Conservation (phyloP, 805 yeast genomes). For the Lipomyces sp. region DNA sequence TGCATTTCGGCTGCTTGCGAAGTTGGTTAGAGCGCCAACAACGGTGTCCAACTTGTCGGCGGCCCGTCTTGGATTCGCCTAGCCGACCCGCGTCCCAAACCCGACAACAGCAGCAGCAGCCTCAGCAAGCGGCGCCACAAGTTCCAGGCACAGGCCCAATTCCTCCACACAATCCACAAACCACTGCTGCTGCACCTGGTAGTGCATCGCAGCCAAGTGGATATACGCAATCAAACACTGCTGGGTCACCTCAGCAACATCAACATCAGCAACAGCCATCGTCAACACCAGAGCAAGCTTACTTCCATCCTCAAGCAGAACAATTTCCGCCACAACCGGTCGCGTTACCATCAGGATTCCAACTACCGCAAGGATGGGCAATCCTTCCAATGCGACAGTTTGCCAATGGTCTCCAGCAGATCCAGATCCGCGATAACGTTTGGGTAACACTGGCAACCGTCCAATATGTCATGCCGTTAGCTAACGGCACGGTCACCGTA, state of each 20-base stretch:
- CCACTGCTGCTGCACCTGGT: background rate
- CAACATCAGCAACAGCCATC: background rate
- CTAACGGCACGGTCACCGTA: constrained; percentile 24
- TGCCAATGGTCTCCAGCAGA: constrained; percentile 32
- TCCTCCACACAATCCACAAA: background rate
- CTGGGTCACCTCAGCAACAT: background rate
- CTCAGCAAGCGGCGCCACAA: background rate
- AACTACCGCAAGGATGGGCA: constrained; percentile 38
- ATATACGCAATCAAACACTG: constrained; percentile 1
- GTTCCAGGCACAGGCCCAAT: background rate
- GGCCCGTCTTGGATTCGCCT: constrained; percentile 57
- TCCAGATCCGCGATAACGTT: constrained; percentile 35
- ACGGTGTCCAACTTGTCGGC: constrained; percentile 90
- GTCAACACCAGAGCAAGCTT: constrained; percentile 2
- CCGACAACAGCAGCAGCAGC: constrained; percentile 18
- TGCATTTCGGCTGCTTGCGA: constrained; percentile 87
- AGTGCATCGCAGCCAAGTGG: background rate
- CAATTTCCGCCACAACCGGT: constrained; percentile 12
- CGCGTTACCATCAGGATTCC: constrained; percentile 30
- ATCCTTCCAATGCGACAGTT: constrained; percentile 40
- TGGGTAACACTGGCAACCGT: constrained; percentile 35
- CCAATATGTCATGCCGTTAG: constrained; percentile 34
- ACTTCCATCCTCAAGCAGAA: background rate
- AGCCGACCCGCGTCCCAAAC: background rate
- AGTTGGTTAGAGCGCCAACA: constrained; percentile 93